These are phyloP conservation scores for Camellia japonica DNA, from an alignment of 148 eudicot species.

Conservation along the genomic window DNA sequence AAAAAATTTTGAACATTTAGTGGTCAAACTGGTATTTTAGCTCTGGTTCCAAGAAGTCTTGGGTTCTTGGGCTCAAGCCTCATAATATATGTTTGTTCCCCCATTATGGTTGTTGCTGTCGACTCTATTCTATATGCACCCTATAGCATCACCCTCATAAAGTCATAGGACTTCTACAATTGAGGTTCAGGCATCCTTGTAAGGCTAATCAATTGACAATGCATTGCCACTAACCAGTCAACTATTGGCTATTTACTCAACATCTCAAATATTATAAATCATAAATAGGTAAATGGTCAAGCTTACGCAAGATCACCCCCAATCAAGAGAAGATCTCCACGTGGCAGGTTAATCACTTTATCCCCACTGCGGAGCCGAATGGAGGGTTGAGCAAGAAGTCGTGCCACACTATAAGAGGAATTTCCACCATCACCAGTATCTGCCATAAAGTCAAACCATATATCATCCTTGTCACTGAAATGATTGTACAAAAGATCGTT, in stretches of 20 bases:
- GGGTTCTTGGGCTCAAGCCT: too few species aligned
- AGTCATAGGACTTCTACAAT: background rate
- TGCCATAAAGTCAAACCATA: conserved; percentile 99
- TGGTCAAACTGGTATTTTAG: too few species aligned
- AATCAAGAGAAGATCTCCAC: conserved; percentile 75
- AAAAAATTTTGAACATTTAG: too few species aligned
- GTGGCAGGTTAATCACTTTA: conserved; percentile 44
- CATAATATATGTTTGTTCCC: too few species aligned
- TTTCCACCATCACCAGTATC: conserved; percentile 99
- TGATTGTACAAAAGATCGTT: conserved; percentile 82
- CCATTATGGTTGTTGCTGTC: too few species aligned
- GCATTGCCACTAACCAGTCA: background rate
- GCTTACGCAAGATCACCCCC: conserved; percentile 99
- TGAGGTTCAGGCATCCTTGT: background rate
- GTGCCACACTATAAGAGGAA: conserved; percentile 80
- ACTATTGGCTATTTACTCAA: background rate
- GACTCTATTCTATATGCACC: too few species aligned
- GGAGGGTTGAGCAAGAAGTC: conserved; percentile 88
- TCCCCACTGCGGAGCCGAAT: conserved; percentile 39
- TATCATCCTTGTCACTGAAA: conserved; percentile 66
- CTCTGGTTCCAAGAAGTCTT: too few species aligned
- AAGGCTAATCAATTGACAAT: background rate
- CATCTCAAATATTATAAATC: background rate
- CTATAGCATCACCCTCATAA: background rate
- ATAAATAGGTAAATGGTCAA: conserved; percentile 1